Evolutionary conservation across 2,329 filamentous ascomycete species (phyloP).

Genomic region (Aspergillus spinulosporus): DNA sequence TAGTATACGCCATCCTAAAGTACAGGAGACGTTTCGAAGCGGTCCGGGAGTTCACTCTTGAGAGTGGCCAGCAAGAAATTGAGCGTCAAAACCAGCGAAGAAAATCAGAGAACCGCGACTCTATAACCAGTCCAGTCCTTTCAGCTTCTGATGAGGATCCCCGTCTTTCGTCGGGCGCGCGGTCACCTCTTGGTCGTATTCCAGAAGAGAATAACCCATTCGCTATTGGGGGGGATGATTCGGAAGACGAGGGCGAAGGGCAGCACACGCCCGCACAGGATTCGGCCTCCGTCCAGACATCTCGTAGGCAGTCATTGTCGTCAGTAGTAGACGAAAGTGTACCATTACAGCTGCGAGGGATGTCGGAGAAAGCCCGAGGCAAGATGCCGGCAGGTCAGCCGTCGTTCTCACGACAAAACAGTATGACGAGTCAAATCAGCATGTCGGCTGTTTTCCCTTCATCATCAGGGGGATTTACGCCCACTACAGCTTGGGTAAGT

Average conservation of each 20-base stretch:
- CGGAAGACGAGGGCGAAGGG: constrained; percentile 62
- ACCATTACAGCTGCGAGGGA: constrained; percentile 78
- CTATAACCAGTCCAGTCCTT: constrained; percentile 35
- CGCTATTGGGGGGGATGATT: constrained; percentile 77
- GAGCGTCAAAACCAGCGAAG: constrained; percentile 71
- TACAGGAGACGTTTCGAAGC: constrained; percentile 83
- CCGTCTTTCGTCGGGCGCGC: constrained; percentile 50
- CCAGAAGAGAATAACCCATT: constrained; percentile 82
- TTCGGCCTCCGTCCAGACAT: constrained; percentile 57
- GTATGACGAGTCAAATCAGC: constrained; percentile 74
- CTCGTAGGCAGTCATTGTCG: constrained; percentile 68
- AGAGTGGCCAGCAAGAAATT: constrained; percentile 88
- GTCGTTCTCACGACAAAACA: constrained; percentile 88
- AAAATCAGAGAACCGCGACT: constrained; percentile 58
- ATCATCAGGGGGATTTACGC: constrained; percentile 64
- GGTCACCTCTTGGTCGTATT: constrained; percentile 64
- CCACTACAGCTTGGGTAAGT: constrained; percentile 71
- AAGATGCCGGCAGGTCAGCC: constrained; percentile 85
- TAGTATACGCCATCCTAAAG: constrained; percentile 76
- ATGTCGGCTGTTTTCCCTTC: constrained; percentile 61
- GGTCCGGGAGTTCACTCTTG: constrained; percentile 81
- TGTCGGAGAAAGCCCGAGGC: constrained; percentile 95
- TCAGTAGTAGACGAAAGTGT: constrained; percentile 73
- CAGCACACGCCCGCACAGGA: constrained; percentile 60
- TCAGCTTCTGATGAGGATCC: constrained; percentile 45